phyloP scores from a whole-genome alignment of 495 filamentous ascomycete species.

The Neurospora tetraspora region DNA sequence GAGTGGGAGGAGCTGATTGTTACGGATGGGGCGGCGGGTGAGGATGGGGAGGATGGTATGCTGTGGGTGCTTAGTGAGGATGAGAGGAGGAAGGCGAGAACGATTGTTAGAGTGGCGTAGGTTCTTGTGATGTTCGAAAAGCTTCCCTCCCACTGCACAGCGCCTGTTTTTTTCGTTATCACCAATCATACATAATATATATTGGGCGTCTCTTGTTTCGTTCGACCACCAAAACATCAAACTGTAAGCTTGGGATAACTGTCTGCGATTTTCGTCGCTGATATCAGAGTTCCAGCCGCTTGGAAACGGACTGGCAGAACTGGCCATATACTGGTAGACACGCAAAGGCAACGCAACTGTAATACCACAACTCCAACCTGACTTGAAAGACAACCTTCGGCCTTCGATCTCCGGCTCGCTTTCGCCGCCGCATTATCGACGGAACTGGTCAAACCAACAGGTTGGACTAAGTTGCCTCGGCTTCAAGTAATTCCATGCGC shows the following conservation, averaged over 20 bases:
- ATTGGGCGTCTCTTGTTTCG: background rate
- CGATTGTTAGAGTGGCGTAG: conserved; percentile 26
- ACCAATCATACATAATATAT: background rate
- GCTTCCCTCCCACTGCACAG: background rate
- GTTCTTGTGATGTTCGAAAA: background rate
- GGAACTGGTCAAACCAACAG: background rate
- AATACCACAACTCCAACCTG: no score
- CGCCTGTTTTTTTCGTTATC: background rate
- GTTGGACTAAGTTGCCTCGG: background rate
- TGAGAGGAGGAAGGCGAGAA: conserved; percentile 43
- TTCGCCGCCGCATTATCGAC: background rate
- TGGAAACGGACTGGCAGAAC: background rate
- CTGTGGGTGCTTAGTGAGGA: conserved; percentile 45
- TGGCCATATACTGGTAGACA: no score
- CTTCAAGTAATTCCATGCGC: background rate
- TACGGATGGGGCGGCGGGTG: conserved; percentile 20
- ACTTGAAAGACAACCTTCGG: no score
- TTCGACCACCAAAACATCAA: background rate
- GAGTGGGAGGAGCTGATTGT: conserved; percentile 71
- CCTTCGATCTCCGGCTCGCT: background rate
- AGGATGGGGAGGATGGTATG: conserved; percentile 32
- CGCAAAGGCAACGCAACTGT: no score
- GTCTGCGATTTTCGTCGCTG: background rate
- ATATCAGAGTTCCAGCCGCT: background rate
- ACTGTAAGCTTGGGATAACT: background rate